Evolutionary conservation across 805 yeast species (phyloP).

Genomic region (Pichia nakasei): DNA sequence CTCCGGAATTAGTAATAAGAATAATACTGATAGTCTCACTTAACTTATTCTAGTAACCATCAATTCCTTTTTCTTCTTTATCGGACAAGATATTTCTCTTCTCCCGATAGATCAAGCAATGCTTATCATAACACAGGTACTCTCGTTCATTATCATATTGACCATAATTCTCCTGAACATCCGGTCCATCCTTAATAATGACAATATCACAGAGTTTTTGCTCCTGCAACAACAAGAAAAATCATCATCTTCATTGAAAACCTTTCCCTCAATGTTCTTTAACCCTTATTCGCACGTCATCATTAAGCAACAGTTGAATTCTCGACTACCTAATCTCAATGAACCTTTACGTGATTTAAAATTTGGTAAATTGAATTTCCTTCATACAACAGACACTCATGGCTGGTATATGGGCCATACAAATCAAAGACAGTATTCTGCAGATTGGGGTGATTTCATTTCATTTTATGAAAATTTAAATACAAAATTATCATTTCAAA

Average conservation of each 20-base stretch:
- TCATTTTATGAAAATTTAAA: conserved; percentile 54
- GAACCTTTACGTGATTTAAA: conserved; percentile 42
- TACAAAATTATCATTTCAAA: conserved; percentile 12
- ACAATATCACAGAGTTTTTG: too few species aligned
- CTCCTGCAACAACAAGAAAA: too few species aligned
- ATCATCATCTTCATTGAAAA: not conserved
- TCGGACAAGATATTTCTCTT: too few species aligned
- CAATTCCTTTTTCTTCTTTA: too few species aligned
- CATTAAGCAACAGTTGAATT: conserved; percentile 23
- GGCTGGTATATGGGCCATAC: conserved; percentile 93
- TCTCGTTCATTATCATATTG: too few species aligned
- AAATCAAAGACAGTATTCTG: conserved; percentile 66
- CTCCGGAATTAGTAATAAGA: too few species aligned
- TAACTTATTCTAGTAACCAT: too few species aligned
- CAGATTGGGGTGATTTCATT: conserved; percentile 88
- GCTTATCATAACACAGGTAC: too few species aligned
- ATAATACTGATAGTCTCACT: too few species aligned
- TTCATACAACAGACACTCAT: conserved; percentile 96
- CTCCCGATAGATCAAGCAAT: too few species aligned
- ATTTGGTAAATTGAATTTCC: conserved; percentile 70
- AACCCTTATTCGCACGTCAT: not conserved
- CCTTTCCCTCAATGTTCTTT: not conserved
- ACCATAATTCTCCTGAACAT: too few species aligned
- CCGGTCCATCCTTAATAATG: too few species aligned
- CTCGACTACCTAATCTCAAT: conserved; percentile 26